Conservation (phyloP, 805 yeast species). For the Saccharomyces kudriavzevii region DNA sequence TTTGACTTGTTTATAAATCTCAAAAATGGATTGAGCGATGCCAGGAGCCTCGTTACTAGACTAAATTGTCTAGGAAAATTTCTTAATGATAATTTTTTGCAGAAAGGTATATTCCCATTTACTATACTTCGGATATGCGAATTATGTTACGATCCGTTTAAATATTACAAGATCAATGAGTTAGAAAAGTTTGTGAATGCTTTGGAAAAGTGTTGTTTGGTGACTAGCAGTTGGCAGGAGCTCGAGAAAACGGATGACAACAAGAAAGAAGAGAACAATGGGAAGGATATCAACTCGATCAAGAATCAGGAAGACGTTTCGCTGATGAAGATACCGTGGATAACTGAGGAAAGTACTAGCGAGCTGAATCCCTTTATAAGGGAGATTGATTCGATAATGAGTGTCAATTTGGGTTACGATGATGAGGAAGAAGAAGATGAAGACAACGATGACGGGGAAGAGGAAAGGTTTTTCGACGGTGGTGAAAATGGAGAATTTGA, state of each 20-base stretch:
- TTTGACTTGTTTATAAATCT: slow-evolving; percentile 14
- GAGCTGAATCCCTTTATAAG: slow-evolving; percentile 19
- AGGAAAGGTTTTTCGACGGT: slow-evolving; percentile 8
- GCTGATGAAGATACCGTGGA: slow-evolving; percentile 24
- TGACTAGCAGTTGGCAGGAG: slow-evolving; percentile 12
- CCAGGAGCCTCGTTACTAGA: neutral
- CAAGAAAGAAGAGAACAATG: neutral
- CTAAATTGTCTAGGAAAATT: slow-evolving; percentile 9
- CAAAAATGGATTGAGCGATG: neutral
- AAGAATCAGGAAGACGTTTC: slow-evolving; percentile 22
- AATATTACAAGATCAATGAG: slow-evolving; percentile 30
- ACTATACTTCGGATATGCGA: slow-evolving; percentile 43
- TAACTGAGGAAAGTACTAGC: slow-evolving; percentile 11
- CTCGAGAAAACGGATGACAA: neutral
- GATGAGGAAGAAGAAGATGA: slow-evolving; percentile 27
- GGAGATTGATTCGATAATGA: slow-evolving; percentile 27
- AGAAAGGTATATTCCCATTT: slow-evolving; percentile 34
- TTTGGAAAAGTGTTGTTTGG: slow-evolving; percentile 28
- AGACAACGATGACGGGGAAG: slow-evolving; percentile 10
- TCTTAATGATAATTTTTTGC: slow-evolving; percentile 13
- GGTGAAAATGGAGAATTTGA: neutral
- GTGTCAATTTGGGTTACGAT: slow-evolving; percentile 27
- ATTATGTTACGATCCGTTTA: slow-evolving; percentile 37
- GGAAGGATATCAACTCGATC: neutral
- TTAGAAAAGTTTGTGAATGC: slow-evolving; percentile 40